These are phyloP conservation scores for Dictyostelium citrinum DNA, from an alignment of 78 protist species.

Conservation along the genomic window DNA sequence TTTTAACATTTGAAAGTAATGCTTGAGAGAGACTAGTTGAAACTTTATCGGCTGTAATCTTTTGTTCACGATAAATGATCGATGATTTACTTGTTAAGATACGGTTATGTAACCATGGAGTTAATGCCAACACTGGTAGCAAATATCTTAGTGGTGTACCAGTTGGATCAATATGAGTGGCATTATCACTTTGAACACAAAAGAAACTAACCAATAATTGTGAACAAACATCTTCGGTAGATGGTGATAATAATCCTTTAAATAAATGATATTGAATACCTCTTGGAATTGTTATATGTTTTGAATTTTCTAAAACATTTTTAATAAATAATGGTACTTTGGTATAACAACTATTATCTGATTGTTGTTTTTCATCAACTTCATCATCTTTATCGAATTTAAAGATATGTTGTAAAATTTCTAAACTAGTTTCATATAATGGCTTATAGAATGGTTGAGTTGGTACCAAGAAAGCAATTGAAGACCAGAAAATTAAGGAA, in stretches of 20 bases:
- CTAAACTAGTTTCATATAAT: constrained; percentile 39
- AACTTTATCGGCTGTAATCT: constrained; percentile 19
- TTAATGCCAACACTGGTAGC: constrained; percentile 12
- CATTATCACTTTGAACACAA: neutral
- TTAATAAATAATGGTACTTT: neutral
- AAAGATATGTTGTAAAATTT: neutral
- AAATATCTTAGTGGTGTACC: constrained; percentile 49
- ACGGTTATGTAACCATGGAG: constrained; percentile 66
- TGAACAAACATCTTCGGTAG: constrained; percentile 19
- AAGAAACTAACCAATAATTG: constrained; percentile 17
- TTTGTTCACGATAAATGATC: constrained; percentile 51
- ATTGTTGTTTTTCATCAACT: neutral
- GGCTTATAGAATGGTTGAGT: constrained; percentile 43
- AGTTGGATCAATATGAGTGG: neutral
- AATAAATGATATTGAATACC: constrained; percentile 63
- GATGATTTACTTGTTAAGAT: constrained; percentile 56
- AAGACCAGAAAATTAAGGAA: constrained; percentile 37
- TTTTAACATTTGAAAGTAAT: neutral
- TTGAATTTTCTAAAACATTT: neutral
- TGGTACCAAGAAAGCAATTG: constrained; percentile 6
- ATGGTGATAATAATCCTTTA: constrained; percentile 40
- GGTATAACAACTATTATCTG: neutral
- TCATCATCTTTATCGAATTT: neutral
- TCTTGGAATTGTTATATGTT: constrained; percentile 40
- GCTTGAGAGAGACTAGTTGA: neutral